phyloP scores from a whole-genome alignment of 1,139 yeast genomes.

The Debaryomycetaceae sp. region DNA sequence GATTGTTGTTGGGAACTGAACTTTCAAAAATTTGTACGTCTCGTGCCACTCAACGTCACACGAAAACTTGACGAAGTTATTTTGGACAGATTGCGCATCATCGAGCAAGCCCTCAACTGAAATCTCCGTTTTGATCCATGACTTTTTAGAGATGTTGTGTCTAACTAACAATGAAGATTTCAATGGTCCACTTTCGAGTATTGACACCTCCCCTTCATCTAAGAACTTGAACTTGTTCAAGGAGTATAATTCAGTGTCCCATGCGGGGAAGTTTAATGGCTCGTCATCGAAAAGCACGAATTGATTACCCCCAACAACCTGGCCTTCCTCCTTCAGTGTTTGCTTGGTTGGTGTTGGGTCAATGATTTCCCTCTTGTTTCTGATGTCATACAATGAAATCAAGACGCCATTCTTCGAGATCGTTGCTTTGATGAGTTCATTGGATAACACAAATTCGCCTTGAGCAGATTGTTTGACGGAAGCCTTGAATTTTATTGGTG shows the following conservation, averaged over 20 bases:
- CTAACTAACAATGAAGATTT: conserved; percentile 59
- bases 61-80: conserved; percentile 47
- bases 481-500: conserved; percentile 48
- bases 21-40: conserved; percentile 81
- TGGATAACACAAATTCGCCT: conserved; percentile 48
- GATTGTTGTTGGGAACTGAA: conserved; percentile 88
- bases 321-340: conserved; percentile 34
- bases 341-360: conserved; percentile 46
- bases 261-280: conserved; percentile 88
- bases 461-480: conserved; percentile 35
- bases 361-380: conserved; percentile 61
- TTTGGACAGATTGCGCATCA: conserved; percentile 24
- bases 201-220: conserved; percentile 38
- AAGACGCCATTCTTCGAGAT: conserved; percentile 62
- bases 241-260: conserved; percentile 94
- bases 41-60: conserved; percentile 85
- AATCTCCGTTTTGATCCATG: conserved; percentile 63
- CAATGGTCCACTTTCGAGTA: conserved; percentile 52
- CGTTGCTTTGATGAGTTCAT: conserved; percentile 55
- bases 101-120: conserved; percentile 56
- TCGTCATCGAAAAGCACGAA: conserved; percentile 80
- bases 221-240: conserved; percentile 60
- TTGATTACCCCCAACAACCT: conserved; percentile 63
- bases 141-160: conserved; percentile 52
- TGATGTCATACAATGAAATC: conserved; percentile 60